Percentiles rank a stretch among this genome's conserved stretches.
Evolutionary conservation across 2,329 filamentous ascomycete genomes (phyloP).

Genomic region (Cladosporium sp.): DNA sequence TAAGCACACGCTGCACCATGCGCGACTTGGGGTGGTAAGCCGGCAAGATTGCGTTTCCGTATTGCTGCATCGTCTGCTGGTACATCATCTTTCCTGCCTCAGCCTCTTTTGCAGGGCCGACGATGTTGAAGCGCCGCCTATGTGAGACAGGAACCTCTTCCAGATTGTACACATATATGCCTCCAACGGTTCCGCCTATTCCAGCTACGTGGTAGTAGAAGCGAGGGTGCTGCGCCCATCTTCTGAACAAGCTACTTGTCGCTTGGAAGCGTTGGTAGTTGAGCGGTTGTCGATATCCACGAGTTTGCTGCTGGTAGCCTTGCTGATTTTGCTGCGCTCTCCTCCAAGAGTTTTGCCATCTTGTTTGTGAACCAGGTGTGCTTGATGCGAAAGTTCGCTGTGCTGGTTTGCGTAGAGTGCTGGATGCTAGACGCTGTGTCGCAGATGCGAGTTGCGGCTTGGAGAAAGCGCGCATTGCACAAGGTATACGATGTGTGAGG

Average conservation of each 20-base stretch:
- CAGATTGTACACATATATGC: slow-evolving; percentile 68
- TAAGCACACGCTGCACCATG: slow-evolving; percentile 64
- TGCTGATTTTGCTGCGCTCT: slow-evolving; percentile 20
- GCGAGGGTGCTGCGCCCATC: slow-evolving; percentile 46
- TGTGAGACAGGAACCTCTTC: slow-evolving; percentile 65
- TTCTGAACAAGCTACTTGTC: slow-evolving; percentile 26
- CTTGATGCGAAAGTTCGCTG: slow-evolving; percentile 17
- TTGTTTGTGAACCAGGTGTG: slow-evolving; percentile 9
- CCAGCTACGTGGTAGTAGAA: slow-evolving; percentile 50
- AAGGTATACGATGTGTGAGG: background rate
- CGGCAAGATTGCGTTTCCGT: slow-evolving; percentile 58
- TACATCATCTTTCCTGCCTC: slow-evolving; percentile 56
- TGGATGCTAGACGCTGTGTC: background rate
- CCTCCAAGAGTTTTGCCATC: slow-evolving; percentile 19
- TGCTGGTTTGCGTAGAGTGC: slow-evolving; percentile 3
- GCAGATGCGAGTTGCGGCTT: background rate
- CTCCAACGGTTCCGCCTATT: slow-evolving; percentile 44
- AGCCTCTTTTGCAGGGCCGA: slow-evolving; percentile 57
- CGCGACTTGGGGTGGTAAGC: slow-evolving; percentile 58
- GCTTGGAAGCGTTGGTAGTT: slow-evolving; percentile 37
- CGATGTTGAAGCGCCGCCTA: slow-evolving; percentile 74
- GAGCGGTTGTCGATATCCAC: slow-evolving; percentile 31
- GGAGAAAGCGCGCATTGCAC: background rate
- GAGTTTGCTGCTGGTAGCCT: slow-evolving; percentile 16
- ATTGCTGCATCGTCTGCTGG: slow-evolving; percentile 56